A percentile compares a stretch with the other conserved stretches of the same genome.
These are phyloP conservation scores for Chenopodium quinoa DNA, from an alignment of 148 eudicot genomes.

Conservation along the genomic window DNA sequence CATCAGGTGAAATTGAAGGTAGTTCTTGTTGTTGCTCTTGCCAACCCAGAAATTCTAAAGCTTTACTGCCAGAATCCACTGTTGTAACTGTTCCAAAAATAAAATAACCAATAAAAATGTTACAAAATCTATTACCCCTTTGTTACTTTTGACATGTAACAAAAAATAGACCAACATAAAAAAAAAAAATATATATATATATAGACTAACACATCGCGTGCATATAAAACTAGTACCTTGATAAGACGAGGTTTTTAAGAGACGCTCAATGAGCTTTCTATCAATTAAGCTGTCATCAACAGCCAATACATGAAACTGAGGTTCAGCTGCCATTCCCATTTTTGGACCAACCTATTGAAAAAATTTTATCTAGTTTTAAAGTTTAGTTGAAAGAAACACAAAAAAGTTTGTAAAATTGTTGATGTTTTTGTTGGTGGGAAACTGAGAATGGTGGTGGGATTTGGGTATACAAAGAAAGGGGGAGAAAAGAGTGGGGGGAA, in stretches of 20 bases:
- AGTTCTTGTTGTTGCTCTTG: constrained; percentile 44
- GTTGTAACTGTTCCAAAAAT: constrained; percentile 71
- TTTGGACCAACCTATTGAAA: neutral
- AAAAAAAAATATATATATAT: too few species aligned
- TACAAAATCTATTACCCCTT: neutral
- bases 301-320: constrained; percentile 94
- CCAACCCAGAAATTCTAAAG: constrained; percentile 80
- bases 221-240: constrained; percentile 50
- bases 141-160: too few species aligned
- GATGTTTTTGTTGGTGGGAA: neutral
- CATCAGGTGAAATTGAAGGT: constrained; percentile 47
- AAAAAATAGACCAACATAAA: too few species aligned
- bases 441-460: neutral
- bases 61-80: constrained; percentile 96
- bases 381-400: too few species aligned
- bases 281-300: constrained; percentile 94
- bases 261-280: constrained; percentile 84
- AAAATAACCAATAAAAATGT: neutral
- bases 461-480: neutral
- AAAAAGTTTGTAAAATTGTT: too few species aligned
- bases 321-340: constrained; percentile 76
- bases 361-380: too few species aligned
- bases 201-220: too few species aligned
- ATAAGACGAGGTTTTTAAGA: constrained; percentile 81
- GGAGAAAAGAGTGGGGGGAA: constrained; percentile 4